Percentiles rank a stretch among this genome's conserved stretches.
Evolutionary conservation across 1,139 yeast species (phyloP).

Genomic region (Entelexis sorbosivorans): DNA sequence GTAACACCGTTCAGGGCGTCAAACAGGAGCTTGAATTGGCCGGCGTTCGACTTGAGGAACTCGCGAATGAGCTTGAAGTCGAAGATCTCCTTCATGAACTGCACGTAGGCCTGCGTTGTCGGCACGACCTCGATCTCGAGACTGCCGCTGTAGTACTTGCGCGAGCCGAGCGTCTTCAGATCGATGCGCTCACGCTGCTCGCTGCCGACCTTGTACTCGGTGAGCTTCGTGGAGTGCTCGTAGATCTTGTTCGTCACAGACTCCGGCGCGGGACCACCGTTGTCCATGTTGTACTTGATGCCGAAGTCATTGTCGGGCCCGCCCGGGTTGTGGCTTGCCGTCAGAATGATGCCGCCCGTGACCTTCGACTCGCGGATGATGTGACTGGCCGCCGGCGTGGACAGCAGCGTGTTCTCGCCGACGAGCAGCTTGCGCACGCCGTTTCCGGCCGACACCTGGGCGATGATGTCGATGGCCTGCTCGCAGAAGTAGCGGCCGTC

Average conservation of each 20-base stretch:
- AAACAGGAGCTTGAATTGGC: constrained; percentile 56
- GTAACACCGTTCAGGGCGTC: constrained; percentile 94
- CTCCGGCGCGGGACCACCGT: constrained; percentile 99
- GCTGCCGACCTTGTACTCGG: constrained; percentile 45
- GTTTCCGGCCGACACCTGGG: constrained; percentile 78
- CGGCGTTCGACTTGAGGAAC: constrained; percentile 48
- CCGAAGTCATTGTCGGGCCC: constrained; percentile 91
- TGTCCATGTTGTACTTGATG: constrained; percentile 85
- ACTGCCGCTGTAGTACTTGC: constrained; percentile 34
- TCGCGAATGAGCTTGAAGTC: constrained; percentile 72
- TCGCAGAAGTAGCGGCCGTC: constrained; percentile 92
- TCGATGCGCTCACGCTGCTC: constrained; percentile 50
- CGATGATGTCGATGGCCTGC: constrained; percentile 68
- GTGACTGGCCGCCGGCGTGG: constrained; percentile 95
- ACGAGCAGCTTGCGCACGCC: constrained; percentile 75
- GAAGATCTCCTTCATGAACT: constrained; percentile 71
- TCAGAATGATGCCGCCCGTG: constrained; percentile 91
- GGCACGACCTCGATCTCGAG: constrained; percentile 71
- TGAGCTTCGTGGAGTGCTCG: constrained; percentile 52
- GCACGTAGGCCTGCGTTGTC: constrained; percentile 65
- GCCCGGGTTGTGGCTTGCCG: constrained; percentile 99
- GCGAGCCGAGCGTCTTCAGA: constrained; percentile 45
- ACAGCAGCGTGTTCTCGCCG: constrained; percentile 78
- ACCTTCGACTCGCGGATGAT: constrained; percentile 63
- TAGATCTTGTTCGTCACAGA: constrained; percentile 78